Base-by-base conservation (phyloP, 192 early-diverging fungal genomes). In the Coemansia sp. region DNA sequence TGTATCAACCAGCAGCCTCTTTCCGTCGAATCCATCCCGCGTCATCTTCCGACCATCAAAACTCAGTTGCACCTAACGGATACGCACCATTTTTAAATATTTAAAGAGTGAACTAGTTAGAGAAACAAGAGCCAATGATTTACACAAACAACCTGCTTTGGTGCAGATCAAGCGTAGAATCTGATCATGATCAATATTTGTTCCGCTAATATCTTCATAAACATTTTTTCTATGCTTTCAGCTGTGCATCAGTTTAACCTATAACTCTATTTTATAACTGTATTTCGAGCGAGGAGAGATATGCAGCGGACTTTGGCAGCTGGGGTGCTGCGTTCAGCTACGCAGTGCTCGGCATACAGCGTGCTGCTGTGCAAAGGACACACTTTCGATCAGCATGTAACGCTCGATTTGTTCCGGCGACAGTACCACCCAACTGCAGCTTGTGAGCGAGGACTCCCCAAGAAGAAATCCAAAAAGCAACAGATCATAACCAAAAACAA, bases 11-110 rank as follows among this genome's bases (percentile, higher is more conserved):
- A 34, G 31, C 31, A 34, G 31, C 31, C 31, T 34, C 31, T 34
- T 0, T 34, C 7, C 7, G 31, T 34, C 31, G 31, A 82, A 87
- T 97, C 93, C 69, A 97, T 94, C 49, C 31, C 31, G 31, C 31
- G 6, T 14, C 48, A 0, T 20, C 17, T 20, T 9, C 20, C 50
- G 20, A 6, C 31, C 31, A 1, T 34, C 31, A 34, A 34, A 34
- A 34, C n/a, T 22, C 37, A 19, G 21, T 22, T 21, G 22, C 26
- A n/a, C 5, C 10, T 38, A 38, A 77, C 68, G 69, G 74, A 77
- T 77, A 71, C 74, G 74, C 61, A 77, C 74, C 74, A 77, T 77
- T 77, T 71, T 77, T 38, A 36, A 52, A 31, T 26, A 7, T 60
- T 36, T 67, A n/a, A 25, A 25, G 47, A 60, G 28, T 46, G 42